These are phyloP conservation scores for Candida albicans DNA, from an alignment of 1,139 yeast genomes.

Conservation along the genomic window DNA sequence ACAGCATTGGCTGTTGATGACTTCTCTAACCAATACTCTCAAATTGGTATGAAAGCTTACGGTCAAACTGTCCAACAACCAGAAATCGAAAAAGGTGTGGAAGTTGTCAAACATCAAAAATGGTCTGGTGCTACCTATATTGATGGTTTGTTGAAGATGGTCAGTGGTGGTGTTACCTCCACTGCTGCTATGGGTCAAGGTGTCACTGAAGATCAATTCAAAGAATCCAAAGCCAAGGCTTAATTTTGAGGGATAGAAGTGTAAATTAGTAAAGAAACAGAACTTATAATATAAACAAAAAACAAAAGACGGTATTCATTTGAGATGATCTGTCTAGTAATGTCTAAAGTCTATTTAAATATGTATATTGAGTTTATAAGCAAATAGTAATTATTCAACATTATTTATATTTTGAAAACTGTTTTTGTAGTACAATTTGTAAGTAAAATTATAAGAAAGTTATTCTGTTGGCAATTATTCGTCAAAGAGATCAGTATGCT, in stretches of 20 bases:
- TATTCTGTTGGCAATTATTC: too few species aligned
- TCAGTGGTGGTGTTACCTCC: constrained; percentile 91
- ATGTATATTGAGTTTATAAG: neutral
- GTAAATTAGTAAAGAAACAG: neutral
- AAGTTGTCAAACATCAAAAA: constrained; percentile 95
- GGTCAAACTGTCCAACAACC: constrained; percentile 84
- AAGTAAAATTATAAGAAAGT: too few species aligned
- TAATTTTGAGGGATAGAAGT: neutral
- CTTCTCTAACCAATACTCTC: constrained; percentile 75
- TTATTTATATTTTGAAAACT: neutral
- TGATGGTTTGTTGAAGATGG: constrained; percentile 85
- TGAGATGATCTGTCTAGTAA: constrained; percentile 3
- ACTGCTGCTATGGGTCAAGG: constrained; percentile 99
- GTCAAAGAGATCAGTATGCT: too few species aligned
- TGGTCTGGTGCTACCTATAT: constrained; percentile 99
- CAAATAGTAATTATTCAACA: neutral
- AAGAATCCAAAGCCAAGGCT: constrained; percentile 26
- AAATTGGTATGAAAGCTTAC: constrained; percentile 93
- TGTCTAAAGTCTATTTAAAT: neutral
- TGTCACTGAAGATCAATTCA: constrained; percentile 96
- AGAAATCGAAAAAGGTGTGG: constrained; percentile 88
- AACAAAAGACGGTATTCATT: constrained; percentile 1
- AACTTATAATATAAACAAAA: neutral
- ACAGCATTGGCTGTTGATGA: constrained; percentile 90
- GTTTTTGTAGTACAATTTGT: neutral